Evolutionary conservation across 495 filamentous ascomycete genomes (phyloP).

Genomic region (Talaromyces thailandensis): DNA sequence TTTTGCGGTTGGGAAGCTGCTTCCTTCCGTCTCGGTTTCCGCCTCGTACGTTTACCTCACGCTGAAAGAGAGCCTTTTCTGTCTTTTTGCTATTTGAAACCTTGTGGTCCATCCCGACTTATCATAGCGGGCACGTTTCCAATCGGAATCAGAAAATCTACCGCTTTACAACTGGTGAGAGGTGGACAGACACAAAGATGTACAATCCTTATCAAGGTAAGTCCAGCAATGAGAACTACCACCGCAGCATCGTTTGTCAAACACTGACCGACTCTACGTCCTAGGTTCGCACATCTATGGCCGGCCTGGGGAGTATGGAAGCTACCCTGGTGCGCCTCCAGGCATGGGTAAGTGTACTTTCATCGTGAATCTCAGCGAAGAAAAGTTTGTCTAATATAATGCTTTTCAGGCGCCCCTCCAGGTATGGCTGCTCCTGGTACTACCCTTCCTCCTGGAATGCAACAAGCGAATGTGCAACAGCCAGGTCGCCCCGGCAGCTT

Average conservation of each 20-base stretch:
- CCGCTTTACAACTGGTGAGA: neutral
- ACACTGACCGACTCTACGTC: neutral
- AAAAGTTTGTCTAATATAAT: constrained; percentile 2
- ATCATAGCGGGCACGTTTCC: neutral
- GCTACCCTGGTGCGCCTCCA: constrained; percentile 71
- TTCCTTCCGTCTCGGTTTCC: neutral
- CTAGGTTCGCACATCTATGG: constrained; percentile 54
- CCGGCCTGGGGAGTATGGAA: constrained; percentile 60
- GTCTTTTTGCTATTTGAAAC: neutral
- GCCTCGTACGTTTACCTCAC: neutral
- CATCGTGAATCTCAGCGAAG: neutral
- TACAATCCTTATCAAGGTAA: constrained; percentile 8
- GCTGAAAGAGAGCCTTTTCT: neutral
- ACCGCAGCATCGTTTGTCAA: neutral
- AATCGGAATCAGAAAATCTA: neutral
- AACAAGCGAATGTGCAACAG: constrained; percentile 59
- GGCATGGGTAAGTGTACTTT: constrained; percentile 62
- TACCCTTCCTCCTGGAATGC: constrained; percentile 69
- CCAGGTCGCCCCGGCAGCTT: constrained; percentile 67
- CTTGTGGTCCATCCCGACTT: neutral
- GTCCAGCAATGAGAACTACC: neutral
- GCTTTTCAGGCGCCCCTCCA: constrained; percentile 49
- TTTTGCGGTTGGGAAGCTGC: neutral
- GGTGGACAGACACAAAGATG: neutral
- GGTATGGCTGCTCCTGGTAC: constrained; percentile 75